Base-by-base conservation (phyloP, 2,329 filamentous ascomycete genomes). In the Phaeosphaeria sp. region DNA sequence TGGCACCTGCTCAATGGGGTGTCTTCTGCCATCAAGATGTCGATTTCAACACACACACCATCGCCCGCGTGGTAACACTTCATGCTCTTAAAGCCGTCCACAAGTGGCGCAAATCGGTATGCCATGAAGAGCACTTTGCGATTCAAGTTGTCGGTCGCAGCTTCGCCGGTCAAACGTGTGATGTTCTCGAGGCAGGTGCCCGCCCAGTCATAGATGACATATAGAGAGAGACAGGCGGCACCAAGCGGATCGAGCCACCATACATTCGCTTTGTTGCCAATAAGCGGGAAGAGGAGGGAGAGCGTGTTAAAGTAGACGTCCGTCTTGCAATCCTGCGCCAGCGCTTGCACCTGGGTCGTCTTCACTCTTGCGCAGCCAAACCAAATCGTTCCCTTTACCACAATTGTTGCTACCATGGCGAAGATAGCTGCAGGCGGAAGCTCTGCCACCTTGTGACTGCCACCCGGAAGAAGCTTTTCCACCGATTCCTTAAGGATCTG, bases 211-310 rank as follows among this genome's bases (percentile, higher is more conserved):
- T 85, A 87, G 64, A 90, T 89, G 72, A 91, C 89, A 77, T 84
- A 89, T 4, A 89, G 74, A 0, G 87, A 89, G 0, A 91, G 79
- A 0, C 89, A 66, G 0, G 84, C 83, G 3, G 88, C 88, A 53
- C 88, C 88, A 0, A 84, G 78, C 6, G 83, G 83, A 69, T 91
- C 88, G 15, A 91, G 80, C 88, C 88, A 90, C 88, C 88, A 91
- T 15, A 89, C 67, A 22, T 84, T 71, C 3, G 83, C 79, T 49
- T 84, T 79, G 64, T 84, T 80, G 6, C 88, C 88, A 49, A 90
- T 82, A 25, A 88, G 77, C 0, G 86, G 86, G 65, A 89, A 89
- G 8, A 87, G 78, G 1, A 89, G 81, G 15, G 85, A 87, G 6
- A 88, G 80, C 0, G 86, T 85, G 69, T 89, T 89, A 77, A 89